These are phyloP conservation scores for Cladophialophora yegresii DNA, from an alignment of 2,329 filamentous ascomycete genomes.

Conservation along the genomic window DNA sequence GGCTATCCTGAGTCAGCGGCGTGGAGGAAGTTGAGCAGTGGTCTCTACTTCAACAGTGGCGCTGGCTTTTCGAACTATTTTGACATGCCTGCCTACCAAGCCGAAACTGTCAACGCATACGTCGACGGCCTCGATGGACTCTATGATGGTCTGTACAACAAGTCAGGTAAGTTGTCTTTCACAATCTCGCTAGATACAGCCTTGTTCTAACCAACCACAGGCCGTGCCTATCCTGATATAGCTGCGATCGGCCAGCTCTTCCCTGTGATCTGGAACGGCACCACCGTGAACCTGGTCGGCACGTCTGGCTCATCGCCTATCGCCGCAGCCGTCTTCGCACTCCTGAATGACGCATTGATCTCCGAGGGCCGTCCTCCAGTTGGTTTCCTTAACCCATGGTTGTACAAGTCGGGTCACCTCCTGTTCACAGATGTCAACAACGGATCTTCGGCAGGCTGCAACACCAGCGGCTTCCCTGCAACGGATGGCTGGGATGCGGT, in stretches of 20 bases:
- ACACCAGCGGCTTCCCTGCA: constrained; percentile 40
- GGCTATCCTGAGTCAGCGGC: constrained; percentile 52
- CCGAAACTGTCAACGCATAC: constrained; percentile 49
- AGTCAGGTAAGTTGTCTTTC: constrained; percentile 48
- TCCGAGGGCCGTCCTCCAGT: constrained; percentile 30
- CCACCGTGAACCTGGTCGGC: constrained; percentile 47
- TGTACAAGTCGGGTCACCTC: constrained; percentile 35
- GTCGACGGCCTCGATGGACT: constrained; percentile 47
- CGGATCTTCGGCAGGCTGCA: constrained; percentile 41
- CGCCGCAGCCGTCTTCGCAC: constrained; percentile 30
- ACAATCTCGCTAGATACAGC: constrained; percentile 35
- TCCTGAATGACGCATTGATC: constrained; percentile 35
- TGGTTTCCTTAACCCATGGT: constrained; percentile 35
- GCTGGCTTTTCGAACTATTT: constrained; percentile 55
- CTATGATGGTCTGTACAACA: constrained; percentile 60
- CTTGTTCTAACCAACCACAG: constrained; percentile 41
- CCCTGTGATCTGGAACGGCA: constrained; percentile 46
- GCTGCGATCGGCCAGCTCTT: constrained; percentile 57
- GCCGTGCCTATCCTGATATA: constrained; percentile 64
- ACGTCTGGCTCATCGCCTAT: constrained; percentile 43
- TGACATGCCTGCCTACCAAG: constrained; percentile 52
- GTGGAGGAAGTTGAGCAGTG: constrained; percentile 22
- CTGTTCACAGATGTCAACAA: constrained; percentile 41
- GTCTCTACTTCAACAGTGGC: constrained; percentile 45
- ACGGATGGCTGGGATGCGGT: constrained; percentile 43